A percentile compares a stretch with the other conserved stretches of the same genome.
Conservation (phyloP, 2,329 filamentous ascomycete genomes). For the Ascochyta clinopodiicola region DNA sequence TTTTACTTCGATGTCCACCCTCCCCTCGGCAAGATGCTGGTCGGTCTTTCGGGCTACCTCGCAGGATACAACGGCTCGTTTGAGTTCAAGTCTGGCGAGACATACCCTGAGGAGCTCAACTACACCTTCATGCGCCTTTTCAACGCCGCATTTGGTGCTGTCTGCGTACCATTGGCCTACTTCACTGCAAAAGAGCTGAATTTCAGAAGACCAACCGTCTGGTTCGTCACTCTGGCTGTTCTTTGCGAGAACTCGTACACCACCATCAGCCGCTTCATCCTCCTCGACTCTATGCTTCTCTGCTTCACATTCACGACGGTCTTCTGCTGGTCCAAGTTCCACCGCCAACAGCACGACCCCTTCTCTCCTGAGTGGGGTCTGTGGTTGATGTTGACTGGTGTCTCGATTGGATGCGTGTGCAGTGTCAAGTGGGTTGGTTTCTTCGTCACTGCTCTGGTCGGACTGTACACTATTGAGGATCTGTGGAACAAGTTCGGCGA, state of each 20-base stretch:
- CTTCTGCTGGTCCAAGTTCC: constrained; percentile 97
- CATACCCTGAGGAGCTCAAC: constrained; percentile 90
- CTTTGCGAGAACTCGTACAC: constrained; percentile 99
- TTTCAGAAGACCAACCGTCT: constrained; percentile 84
- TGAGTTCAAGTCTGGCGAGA: constrained; percentile 98
- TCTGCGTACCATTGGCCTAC: constrained; percentile 93
- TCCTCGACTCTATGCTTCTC: constrained; percentile 97
- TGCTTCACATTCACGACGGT: constrained; percentile 99
- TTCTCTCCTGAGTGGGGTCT: constrained; percentile 93
- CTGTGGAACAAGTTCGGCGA: constrained; percentile 98
- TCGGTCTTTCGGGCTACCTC: constrained; percentile 92
- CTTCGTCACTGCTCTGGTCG: constrained; percentile 93
- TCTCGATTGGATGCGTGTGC: constrained; percentile 97
- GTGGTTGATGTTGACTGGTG: constrained; percentile 90
- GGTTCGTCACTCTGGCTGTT: constrained; percentile 96
- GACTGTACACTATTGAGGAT: constrained; percentile 94
- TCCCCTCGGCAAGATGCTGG: constrained; percentile 96
- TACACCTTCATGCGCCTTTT: constrained; percentile 99
- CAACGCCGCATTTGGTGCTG: constrained; percentile 91
- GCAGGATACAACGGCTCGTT: constrained; percentile 99
- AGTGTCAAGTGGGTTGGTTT: constrained; percentile 98
- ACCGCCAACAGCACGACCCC: constrained; percentile 81
- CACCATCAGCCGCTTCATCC: constrained; percentile 97
- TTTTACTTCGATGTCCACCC: constrained; percentile 99
- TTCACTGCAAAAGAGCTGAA: constrained; percentile 91